Conservation (phyloP, 2,329 filamentous ascomycete species). For the Arthrobotrys megalospora region DNA sequence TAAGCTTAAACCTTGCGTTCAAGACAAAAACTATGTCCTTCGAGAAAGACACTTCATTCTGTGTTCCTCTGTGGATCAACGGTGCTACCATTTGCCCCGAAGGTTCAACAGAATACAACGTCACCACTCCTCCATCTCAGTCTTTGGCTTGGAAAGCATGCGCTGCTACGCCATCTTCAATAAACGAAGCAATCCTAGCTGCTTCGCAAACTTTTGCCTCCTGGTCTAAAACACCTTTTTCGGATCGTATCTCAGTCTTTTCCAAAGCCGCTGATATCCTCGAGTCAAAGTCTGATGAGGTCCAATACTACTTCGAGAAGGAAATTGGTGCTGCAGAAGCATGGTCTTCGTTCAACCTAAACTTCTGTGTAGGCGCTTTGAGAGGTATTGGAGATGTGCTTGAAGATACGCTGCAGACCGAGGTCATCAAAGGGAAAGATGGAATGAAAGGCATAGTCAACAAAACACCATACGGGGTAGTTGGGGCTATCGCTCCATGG, state of each 20-base stretch:
- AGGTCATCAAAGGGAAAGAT: constrained; percentile 68
- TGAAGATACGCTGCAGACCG: constrained; percentile 65
- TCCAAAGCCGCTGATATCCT: constrained; percentile 78
- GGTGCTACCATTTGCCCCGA: constrained; percentile 25
- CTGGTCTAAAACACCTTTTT: constrained; percentile 77
- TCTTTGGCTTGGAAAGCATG: constrained; percentile 70
- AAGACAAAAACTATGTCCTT: constrained; percentile 41
- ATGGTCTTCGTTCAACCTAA: constrained; percentile 68
- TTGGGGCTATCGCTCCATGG: constrained; percentile 86
- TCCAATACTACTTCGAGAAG: constrained; percentile 74
- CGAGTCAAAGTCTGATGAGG: constrained; percentile 74
- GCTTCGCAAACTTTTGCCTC: constrained; percentile 78
- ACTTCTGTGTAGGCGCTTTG: constrained; percentile 67
- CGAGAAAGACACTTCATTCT: constrained; percentile 54
- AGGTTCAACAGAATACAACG: constrained; percentile 39
- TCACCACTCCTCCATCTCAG: constrained; percentile 50
- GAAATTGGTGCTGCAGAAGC: constrained; percentile 72
- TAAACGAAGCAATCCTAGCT: constrained; percentile 73
- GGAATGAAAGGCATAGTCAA: constrained; percentile 76
- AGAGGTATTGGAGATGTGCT: constrained; percentile 68
- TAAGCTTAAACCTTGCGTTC: constrained; percentile 16
- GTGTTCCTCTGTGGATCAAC: constrained; percentile 57
- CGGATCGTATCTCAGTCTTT: constrained; percentile 78
- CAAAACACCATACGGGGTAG: constrained; percentile 83
- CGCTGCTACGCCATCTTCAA: constrained; percentile 73